phyloP scores from a whole-genome alignment of 495 filamentous ascomycete genomes.

The Aspergillus homomorphus region DNA sequence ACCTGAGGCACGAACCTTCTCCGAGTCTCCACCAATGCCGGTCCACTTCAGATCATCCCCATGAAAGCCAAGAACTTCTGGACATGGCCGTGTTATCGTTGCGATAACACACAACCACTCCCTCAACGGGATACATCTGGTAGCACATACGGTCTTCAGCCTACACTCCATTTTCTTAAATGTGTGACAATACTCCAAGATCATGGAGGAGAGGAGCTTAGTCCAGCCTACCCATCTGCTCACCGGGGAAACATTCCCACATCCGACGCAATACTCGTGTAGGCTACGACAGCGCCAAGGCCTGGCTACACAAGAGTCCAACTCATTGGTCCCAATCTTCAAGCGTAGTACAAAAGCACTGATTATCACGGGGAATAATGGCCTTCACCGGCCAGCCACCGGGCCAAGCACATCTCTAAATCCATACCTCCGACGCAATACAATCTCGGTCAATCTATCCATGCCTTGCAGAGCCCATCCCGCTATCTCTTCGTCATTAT shows the following conservation, averaged over 20 bases:
- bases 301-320: background rate
- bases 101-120: background rate
- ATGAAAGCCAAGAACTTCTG: background rate
- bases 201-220: background rate
- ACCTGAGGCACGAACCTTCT: constrained; percentile 11
- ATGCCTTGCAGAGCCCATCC: constrained; percentile 14
- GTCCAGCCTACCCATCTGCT: background rate
- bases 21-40: background rate
- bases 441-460: background rate
- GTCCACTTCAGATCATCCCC: background rate
- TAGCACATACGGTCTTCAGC: background rate
- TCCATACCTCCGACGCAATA: background rate
- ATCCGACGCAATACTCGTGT: background rate
- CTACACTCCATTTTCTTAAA: background rate
- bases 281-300: background rate
- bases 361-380: too few relatives aligned
- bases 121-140: too few relatives aligned
- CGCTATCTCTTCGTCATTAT: constrained; percentile 2
- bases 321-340: background rate
- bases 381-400: too few relatives aligned
- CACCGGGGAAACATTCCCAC: background rate
- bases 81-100: background rate
- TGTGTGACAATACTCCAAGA: background rate
- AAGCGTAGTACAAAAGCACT: background rate
- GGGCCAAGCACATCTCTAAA: too few relatives aligned